Base-by-base conservation (phyloP, 106 monocot species). In the Narthecium ossifragum region DNA sequence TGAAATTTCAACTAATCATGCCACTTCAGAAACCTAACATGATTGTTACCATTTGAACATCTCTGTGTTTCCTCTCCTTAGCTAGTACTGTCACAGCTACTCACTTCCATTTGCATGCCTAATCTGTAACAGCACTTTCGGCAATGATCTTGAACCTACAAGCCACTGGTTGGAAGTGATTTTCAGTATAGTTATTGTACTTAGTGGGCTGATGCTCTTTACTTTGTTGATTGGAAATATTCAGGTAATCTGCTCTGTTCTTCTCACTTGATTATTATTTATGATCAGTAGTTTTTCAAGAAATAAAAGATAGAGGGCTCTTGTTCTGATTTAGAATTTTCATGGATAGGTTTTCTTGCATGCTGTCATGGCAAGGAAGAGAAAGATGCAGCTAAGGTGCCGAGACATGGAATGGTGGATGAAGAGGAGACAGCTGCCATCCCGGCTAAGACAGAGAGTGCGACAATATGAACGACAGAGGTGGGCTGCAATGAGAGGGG, bases 401-500 rank as follows among this genome's bases (percentile, higher is more conserved):
- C 78, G 93, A 34, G 88, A 93, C 71, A 73, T 93, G 85, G 93
- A 93, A 55, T 93, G 93, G 93, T 93, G 93, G 93, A 93, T 93
- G 93, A 82, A 71, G 57, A 59, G 93, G 63, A 79, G 93, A 37
- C 93, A 93, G 28, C 65, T 93, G 28, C 81, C 82, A 0, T 85
- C 85, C 3, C 79, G 82, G 28, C 67, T 93, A 27, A 73, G 82
- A 61, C 76, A 85, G 28, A 67, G 93, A 59, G 93, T 93, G n/a
- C 84, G 88, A 2, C 75, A 77, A 31, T 88, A 76, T 22, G 93
- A 93, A 61, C 55, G 73, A 13, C 82, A 80, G 52, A 67, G 76
- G 60, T 93, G 93, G 93, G 75, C 74, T 7, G 65, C 88, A 24
- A 82, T 76, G 61, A 82, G 85, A 66, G 93, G 88, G 18, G 93